Evolutionary conservation across 768 basidiomycete genomes (phyloP).

Genomic region (Mycena haematopus): DNA sequence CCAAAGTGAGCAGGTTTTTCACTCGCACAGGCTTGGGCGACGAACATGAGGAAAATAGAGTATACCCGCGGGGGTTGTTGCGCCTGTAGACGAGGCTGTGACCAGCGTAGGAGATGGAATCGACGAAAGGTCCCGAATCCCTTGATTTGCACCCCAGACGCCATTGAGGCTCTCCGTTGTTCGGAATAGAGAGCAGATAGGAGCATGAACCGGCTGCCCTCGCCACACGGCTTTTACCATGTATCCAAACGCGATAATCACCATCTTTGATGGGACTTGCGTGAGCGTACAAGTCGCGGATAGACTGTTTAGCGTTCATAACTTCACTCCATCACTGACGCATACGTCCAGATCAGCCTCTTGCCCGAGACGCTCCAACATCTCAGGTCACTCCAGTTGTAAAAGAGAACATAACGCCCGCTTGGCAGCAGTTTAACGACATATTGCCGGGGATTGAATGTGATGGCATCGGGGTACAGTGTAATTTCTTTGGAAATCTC

Average conservation of each 20-base stretch:
- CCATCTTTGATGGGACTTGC: background rate
- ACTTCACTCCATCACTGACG: background rate
- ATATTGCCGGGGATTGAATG: background rate
- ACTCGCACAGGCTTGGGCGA: too few relatives aligned
- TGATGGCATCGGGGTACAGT: background rate
- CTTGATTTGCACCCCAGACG: background rate
- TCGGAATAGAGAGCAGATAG: background rate
- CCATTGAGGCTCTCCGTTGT: background rate
- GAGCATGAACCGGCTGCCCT: background rate
- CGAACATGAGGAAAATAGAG: too few relatives aligned
- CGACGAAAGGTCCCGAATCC: background rate
- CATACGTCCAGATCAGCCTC: conserved; percentile 1
- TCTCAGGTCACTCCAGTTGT: background rate
- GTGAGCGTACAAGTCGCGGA: background rate
- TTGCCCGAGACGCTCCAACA: conserved; percentile 17
- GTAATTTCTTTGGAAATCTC: background rate
- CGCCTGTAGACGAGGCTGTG: background rate
- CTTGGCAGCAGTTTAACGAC: conserved; percentile 10
- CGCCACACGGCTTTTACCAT: too few relatives aligned
- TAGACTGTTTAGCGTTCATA: background rate
- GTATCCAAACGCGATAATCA: background rate
- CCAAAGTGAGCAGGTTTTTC: too few relatives aligned
- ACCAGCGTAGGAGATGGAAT: background rate
- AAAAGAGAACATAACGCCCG: conserved; percentile 18
- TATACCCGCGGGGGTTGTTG: too few relatives aligned